Conservation (phyloP, 1,284 basidiomycete species). For the Meripilus lineatus region DNA sequence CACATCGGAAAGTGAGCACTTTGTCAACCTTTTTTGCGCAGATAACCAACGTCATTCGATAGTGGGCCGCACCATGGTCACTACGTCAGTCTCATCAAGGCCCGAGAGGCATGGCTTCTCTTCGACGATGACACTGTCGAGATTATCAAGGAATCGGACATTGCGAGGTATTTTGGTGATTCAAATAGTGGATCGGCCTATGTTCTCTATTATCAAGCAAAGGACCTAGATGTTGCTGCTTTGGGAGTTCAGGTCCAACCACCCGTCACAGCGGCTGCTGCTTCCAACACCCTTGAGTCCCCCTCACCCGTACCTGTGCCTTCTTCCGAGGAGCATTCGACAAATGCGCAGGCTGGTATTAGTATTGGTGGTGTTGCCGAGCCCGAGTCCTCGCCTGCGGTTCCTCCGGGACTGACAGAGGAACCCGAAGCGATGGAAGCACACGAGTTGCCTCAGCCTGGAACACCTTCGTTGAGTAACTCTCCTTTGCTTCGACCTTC, state of each 20-base stretch:
- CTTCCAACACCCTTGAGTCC: neutral
- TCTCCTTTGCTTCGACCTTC: no score
- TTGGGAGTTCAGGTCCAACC: slow-evolving; percentile 54
- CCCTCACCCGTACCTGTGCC: slow-evolving; percentile 7
- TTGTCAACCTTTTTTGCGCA: slow-evolving; percentile 1
- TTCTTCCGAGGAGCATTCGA: slow-evolving; percentile 16
- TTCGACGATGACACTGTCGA: slow-evolving; percentile 96
- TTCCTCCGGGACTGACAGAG: neutral
- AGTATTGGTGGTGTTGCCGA: neutral
- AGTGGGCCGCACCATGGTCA: slow-evolving; percentile 97
- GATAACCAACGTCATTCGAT: no score
- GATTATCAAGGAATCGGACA: slow-evolving; percentile 84
- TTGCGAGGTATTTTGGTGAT: slow-evolving; percentile 93
- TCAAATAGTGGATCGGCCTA: slow-evolving; percentile 88
- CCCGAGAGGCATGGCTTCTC: slow-evolving; percentile 81
- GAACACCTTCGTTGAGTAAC: no score
- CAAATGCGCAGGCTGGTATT: neutral
- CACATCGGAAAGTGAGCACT: slow-evolving; percentile 90
- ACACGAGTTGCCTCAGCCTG: no score
- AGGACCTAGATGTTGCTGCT: slow-evolving; percentile 69
- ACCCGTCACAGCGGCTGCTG: slow-evolving; percentile 10
- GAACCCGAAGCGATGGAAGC: neutral
- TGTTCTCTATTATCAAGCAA: slow-evolving; percentile 96
- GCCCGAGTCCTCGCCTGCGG: neutral
- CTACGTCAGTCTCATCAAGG: slow-evolving; percentile 93